Evolutionary conservation across 257 asterid species (phyloP).

Genomic region (Ophiorrhiza pumila): DNA sequence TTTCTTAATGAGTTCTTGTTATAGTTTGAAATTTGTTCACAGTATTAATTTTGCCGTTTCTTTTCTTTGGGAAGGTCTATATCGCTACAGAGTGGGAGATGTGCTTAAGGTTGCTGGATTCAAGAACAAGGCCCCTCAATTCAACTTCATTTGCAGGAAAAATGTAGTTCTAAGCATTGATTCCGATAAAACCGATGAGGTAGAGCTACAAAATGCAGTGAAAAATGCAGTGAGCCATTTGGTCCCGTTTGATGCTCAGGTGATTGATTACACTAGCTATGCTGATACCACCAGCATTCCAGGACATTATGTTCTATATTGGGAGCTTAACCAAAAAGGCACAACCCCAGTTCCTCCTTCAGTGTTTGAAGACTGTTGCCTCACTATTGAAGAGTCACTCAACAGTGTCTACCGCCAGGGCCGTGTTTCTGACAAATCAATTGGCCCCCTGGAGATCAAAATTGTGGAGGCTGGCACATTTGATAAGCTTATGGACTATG

Average conservation of each 20-base stretch:
- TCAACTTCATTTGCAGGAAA: constrained; percentile 84
- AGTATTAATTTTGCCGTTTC: not conserved
- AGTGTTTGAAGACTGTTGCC: constrained; percentile 78
- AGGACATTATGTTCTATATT: constrained; percentile 78
- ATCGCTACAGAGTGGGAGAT: constrained; percentile 85
- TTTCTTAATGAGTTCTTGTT: not conserved
- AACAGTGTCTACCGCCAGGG: constrained; percentile 81
- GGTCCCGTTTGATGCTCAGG: constrained; percentile 55
- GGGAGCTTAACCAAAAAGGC: constrained; percentile 61
- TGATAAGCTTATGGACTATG: constrained; percentile 92
- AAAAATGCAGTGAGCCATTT: constrained; percentile 57
- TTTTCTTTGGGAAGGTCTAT: constrained; percentile 52
- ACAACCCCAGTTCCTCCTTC: constrained; percentile 72
- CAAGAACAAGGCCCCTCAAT: constrained; percentile 89
- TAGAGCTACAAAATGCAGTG: constrained; percentile 84
- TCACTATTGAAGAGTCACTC: constrained; percentile 74
- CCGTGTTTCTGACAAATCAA: constrained; percentile 56
- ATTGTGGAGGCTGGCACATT: constrained; percentile 72
- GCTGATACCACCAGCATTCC: constrained; percentile 68
- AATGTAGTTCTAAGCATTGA: constrained; percentile 87
- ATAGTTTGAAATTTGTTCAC: not conserved
- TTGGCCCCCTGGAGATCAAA: constrained; percentile 89
- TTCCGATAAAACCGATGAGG: constrained; percentile 87
- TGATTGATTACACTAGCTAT: constrained; percentile 77
- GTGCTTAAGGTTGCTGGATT: constrained; percentile 85